Evolutionary conservation across 805 yeast genomes (phyloP), one percentile per base, ranked within the genome.

Genomic region (Yamadazyma sp.): DNA sequence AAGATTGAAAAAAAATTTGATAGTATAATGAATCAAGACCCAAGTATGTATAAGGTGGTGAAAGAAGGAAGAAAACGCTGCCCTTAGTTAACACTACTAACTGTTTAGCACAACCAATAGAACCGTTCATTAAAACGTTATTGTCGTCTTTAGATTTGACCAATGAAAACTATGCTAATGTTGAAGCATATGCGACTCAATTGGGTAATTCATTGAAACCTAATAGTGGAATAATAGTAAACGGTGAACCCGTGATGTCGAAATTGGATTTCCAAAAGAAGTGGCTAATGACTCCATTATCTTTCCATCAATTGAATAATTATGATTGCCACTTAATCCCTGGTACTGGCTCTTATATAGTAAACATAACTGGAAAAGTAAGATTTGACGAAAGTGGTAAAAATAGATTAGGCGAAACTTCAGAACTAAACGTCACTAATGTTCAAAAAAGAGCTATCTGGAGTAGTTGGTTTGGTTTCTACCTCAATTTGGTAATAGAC

Each of bases 311-410:
- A 35, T 50, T 82, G 26, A 75, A 77, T n/a, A 73, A 80, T 9
- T 69, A 73, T 35, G 91, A 83, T 52, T 70, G 76, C 30, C 93
- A 83, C 50, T 60, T 76, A 39, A 71, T 83, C 7, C 85, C 85
- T 0, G 86, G 86, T 1, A 69, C 83, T 0, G 78, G 77, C 1
- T 64, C 73, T 1, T 54, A 68, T 24, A 65, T 81, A 6, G 65
- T 79, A 19, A 70, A 70, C 37, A 58, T 76, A 11, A 63, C 75
- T n/a, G 65, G 73, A 2, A 84, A 81, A 53, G 84, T 83, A 9
- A 67, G 80, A 41, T 84, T 83, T 47, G 93, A 85, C 55, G 93
- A 85, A 49, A 73, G 81, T 35, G 93, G 93, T 0, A 71, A 65
- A 40, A 80, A 78, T 40, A 73, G 79, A 50, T 49, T 75, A 18